These are phyloP conservation scores for Ascodesmis nigricans DNA, from an alignment of 495 filamentous ascomycete genomes.

Conservation along the genomic window DNA sequence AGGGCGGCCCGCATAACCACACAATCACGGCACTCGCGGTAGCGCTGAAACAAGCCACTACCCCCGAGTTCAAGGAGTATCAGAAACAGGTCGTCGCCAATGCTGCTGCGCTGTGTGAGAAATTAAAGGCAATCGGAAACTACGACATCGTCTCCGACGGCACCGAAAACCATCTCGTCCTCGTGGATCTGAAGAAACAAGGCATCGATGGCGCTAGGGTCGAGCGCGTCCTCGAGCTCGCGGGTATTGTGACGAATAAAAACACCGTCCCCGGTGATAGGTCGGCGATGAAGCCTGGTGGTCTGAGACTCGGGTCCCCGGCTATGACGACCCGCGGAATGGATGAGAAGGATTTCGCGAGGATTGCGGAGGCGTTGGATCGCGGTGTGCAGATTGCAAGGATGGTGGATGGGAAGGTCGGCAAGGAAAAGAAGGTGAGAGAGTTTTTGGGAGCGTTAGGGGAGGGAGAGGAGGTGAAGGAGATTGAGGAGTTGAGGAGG, in stretches of 20 bases:
- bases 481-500: constrained; percentile 66
- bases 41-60: constrained; percentile 80
- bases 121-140: constrained; percentile 47
- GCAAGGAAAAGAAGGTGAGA: constrained; percentile 65
- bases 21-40: constrained; percentile 92
- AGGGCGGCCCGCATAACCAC: constrained; percentile 96
- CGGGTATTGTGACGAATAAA: constrained; percentile 92
- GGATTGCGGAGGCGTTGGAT: constrained; percentile 86
- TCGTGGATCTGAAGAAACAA: constrained; percentile 84
- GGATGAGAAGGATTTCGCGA: constrained; percentile 60
- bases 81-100: constrained; percentile 74
- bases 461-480: constrained; percentile 57
- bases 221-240: constrained; percentile 81
- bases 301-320: constrained; percentile 77
- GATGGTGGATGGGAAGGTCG: constrained; percentile 57
- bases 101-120: constrained; percentile 59
- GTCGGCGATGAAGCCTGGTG: constrained; percentile 77
- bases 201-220: constrained; percentile 81
- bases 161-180: constrained; percentile 90
- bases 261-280: constrained; percentile 94
- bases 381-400: constrained; percentile 69
- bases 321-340: constrained; percentile 96
- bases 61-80: constrained; percentile 68
- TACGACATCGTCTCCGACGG: constrained; percentile 83
- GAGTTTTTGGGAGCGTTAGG: constrained; percentile 68